Base-by-base conservation (phyloP, 768 basidiomycete species). In the Solioccasus polychromus region DNA sequence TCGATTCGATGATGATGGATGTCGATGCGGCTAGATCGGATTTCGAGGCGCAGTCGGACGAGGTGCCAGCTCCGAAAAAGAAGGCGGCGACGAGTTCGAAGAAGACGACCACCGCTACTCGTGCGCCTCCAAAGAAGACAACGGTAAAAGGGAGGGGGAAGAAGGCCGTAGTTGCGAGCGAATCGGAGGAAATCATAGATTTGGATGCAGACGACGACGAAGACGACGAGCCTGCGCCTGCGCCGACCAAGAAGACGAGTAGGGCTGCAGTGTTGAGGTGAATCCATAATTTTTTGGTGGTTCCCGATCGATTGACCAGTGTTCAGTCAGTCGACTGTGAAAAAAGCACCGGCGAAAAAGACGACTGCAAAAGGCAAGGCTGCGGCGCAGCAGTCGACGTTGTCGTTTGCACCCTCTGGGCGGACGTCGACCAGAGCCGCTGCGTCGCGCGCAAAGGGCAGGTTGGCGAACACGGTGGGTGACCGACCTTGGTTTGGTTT, bases 1-100 rank as follows among this genome's bases (percentile, higher is more conserved):
- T 64, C 12, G 89, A 90, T 59, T 89, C 85, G 3, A 88, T 88
- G 85, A 69, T 75, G 69, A 83, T 87, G 78, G 85, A 92, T 38
- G 63, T 88, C 36, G 85, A 86, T 50, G 68, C 55, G 9, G 75
- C 62, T 2, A 77, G 71, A 15, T 84, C 77, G 25, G 83, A 76
- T 36, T 62, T 64, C 25, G 73, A 80, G 22, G 73, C 68, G 0
- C 42, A 44, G 15, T 59, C 59, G 3, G 78, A 80, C 28, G 75
- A 68, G 14, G 65, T 63, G 25, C 73, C 74, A 8, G 72, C 73
- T 35, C 67, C 67, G 35, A 67, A 67, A 24, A 66, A 64, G 40
- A 79, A 68, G 57, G 75, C 71, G 51, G 69, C 66, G 4, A 59
- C 73, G 1, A 58, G 72, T 37, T 71, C 70, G 37, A 62, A 40